Evolutionary conservation across 805 yeast genomes (phyloP), one percentile per base, ranked within the genome.

Genomic region (Metschnikowia sp.): DNA sequence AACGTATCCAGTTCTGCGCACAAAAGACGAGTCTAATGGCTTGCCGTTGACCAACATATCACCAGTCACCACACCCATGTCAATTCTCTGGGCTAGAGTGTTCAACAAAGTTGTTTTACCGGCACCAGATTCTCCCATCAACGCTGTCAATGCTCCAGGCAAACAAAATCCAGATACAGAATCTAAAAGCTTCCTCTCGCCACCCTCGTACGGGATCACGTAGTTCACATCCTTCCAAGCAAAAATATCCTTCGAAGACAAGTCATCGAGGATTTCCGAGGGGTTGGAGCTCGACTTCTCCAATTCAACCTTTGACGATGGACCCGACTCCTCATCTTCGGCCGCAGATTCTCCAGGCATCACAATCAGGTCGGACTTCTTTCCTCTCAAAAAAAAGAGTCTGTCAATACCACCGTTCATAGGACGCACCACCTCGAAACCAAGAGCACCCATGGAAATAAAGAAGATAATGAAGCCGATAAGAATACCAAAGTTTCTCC

Each of bases 81-180:
- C 75, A 50, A 75, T 70, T 62, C 84, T 68, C 55, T 76, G 78
- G 38, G 83, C 77, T 48, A 79, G 64, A 18, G 74, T 74, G 60
- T 79, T 80, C 54, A 79, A 67, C 45, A 79, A 62, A 10, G 83
- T 79, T 10, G 83, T 79, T 55, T 79, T 79, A 59, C 84, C 83
- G 29, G 83, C 83, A 60, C 84, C 83, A n/a, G 83, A 78, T 40
- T 78, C 82, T 54, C 84, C 84, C 82, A 79, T 78, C 29, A 79
- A 61, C 10, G 85, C 84, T 19, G 84, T 80, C 57, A 79, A 61
- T 7, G 76, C 70, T 39, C 84, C 85, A 2, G 85, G 83, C 32
- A 58, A 54, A 44, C 66, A 62, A 52, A 50, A 66, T 1, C 72
- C 72, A 41, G 64, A 61, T 5, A 67, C 62, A 28, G 53, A 47